These are phyloP conservation scores for Coemansia sp. DNA, from an alignment of 192 early-diverging fungal species.

Conservation along the genomic window DNA sequence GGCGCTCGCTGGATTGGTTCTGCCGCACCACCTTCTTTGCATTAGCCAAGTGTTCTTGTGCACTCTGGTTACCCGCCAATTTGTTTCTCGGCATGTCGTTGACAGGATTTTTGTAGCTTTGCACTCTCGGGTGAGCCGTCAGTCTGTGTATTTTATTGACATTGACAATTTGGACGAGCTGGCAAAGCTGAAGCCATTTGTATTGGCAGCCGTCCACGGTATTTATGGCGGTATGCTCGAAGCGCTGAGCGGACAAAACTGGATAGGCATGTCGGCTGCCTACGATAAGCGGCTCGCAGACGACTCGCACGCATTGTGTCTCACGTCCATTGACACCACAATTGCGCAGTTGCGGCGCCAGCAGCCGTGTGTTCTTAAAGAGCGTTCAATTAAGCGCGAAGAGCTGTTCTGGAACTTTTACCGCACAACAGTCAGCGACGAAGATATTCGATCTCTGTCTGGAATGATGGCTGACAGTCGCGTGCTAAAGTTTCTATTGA, in stretches of 20 bases:
- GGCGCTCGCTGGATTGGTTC: constrained; percentile 16
- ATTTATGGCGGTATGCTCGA: constrained; percentile 15
- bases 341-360: constrained; percentile 18
- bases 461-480: not conserved
- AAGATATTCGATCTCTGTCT: constrained; percentile 2
- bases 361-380: not conserved
- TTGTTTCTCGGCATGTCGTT: constrained; percentile 16
- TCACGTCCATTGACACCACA: constrained; percentile 19
- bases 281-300: not conserved
- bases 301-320: constrained; percentile 12
- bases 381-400: constrained; percentile 2
- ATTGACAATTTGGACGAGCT: constrained; percentile 10
- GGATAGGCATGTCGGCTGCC: too few species aligned
- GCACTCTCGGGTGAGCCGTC: not conserved
- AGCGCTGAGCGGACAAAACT: not conserved
- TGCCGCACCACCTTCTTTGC: constrained; percentile 39
- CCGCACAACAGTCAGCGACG: not conserved
- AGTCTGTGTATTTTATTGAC: constrained; percentile 19
- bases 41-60: constrained; percentile 21
- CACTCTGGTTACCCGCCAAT: constrained; percentile 7
- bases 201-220: constrained; percentile 13
- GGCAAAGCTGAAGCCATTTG: constrained; percentile 5
- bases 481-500: constrained; percentile 10
- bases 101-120: constrained; percentile 13
- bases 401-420: constrained; percentile 5